phyloP scores from a whole-genome alignment of 345 rosid species.

The Lepidium didymum region DNA sequence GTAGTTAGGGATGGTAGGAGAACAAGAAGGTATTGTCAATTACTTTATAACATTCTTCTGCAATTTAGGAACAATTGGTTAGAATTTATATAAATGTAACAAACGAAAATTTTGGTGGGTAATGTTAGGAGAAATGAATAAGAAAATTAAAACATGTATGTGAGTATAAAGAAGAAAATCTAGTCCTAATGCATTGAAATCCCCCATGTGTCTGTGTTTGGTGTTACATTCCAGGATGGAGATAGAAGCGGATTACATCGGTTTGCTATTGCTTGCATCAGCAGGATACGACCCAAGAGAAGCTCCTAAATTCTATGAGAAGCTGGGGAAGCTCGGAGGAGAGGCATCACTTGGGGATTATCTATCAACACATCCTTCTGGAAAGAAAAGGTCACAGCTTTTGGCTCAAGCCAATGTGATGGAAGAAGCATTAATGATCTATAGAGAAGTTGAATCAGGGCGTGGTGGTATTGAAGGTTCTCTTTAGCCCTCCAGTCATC shows the following conservation, averaged over 20 bases:
- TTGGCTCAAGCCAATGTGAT: slow-evolving; percentile 75
- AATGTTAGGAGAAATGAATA: background rate
- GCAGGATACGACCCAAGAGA: slow-evolving; percentile 88
- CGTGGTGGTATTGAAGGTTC: slow-evolving; percentile 66
- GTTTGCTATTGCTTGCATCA: slow-evolving; percentile 69
- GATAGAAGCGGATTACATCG: slow-evolving; percentile 89
- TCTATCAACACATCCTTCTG: slow-evolving; percentile 94
- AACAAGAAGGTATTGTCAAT: background rate
- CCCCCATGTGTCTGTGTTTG: background rate
- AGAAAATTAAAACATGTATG: background rate
- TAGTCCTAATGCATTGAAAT: background rate
- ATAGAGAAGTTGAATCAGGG: slow-evolving; percentile 58
- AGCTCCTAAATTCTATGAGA: slow-evolving; percentile 77
- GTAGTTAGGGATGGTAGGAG: background rate
- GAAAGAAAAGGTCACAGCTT: slow-evolving; percentile 68
- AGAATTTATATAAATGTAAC: background rate
- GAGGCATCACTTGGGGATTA: slow-evolving; percentile 46
- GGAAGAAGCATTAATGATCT: slow-evolving; percentile 80
- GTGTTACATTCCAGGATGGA: slow-evolving; percentile 65
- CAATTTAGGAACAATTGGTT: background rate
- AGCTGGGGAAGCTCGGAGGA: slow-evolving; percentile 61
- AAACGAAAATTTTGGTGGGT: background rate
- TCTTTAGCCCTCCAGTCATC: slow-evolving; percentile 40
- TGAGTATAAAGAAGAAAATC: background rate
- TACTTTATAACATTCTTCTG: background rate